These are phyloP conservation scores for Porcisia hertigi DNA, from an alignment of 208 protist species.

Conservation along the genomic window DNA sequence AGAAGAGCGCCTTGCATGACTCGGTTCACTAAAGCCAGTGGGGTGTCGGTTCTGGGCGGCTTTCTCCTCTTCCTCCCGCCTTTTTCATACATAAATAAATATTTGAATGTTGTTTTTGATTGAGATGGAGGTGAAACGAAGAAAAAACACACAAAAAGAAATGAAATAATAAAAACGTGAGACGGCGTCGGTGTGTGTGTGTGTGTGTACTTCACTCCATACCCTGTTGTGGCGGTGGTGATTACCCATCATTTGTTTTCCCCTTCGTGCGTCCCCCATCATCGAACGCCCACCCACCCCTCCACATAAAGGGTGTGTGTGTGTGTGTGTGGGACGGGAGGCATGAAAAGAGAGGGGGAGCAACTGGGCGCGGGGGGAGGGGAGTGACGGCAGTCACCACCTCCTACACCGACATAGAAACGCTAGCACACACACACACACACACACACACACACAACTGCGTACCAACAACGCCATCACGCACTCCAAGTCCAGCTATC, in stretches of 20 bases:
- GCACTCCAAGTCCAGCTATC: neutral
- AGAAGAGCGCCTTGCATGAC: neutral
- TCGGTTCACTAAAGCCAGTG: neutral
- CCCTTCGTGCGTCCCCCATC: too few species aligned
- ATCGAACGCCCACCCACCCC: too few species aligned
- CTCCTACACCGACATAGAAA: neutral
- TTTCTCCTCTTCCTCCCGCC: neutral
- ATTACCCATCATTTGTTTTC: too few species aligned
- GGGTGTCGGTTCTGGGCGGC: neutral
- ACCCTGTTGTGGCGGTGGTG: too few species aligned
- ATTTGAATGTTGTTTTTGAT: too few species aligned
- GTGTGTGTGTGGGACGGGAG: neutral
- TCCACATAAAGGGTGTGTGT: neutral
- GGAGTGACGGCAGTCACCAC: neutral
- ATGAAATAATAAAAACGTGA: neutral
- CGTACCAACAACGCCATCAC: slow-evolving; percentile 2
- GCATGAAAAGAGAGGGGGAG: slow-evolving; percentile 1
- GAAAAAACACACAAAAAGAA: neutral
- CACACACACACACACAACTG: neutral
- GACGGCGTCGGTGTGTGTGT: neutral
- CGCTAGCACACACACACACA: slow-evolving; percentile 3
- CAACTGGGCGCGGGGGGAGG: neutral
- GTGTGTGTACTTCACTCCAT: too few species aligned
- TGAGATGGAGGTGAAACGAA: neutral
- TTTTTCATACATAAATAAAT: too few species aligned